Evolutionary conservation across 2,329 filamentous ascomycete species (phyloP).

Genomic region (Simplicillium sp.): DNA sequence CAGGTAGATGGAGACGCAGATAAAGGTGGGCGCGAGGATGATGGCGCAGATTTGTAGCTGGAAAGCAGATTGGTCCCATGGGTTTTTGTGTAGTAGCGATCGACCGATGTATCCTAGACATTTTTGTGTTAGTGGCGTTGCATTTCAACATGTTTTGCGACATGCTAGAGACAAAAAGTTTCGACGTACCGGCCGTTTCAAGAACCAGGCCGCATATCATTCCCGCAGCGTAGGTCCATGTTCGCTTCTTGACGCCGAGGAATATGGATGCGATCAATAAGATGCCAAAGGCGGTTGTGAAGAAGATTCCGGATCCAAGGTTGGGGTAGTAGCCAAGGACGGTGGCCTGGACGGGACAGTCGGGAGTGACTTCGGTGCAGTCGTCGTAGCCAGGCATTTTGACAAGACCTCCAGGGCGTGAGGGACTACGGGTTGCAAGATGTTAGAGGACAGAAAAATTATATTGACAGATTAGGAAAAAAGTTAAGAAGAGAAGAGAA

Average conservation of each 20-base stretch:
- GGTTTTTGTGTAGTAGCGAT: constrained; percentile 39
- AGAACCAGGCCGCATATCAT: constrained; percentile 38
- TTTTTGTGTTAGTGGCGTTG: background rate
- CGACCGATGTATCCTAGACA: constrained; percentile 42
- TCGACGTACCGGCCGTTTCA: constrained; percentile 35
- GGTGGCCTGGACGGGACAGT: constrained; percentile 41
- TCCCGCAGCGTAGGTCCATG: constrained; percentile 44
- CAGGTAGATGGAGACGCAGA: constrained; percentile 55
- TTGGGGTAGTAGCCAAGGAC: constrained; percentile 49
- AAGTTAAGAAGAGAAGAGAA: too few relatives aligned
- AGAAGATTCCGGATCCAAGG: constrained; percentile 45
- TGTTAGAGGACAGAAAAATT: too few relatives aligned
- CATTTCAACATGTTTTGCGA: background rate
- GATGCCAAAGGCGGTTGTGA: constrained; percentile 38
- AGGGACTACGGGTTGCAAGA: too few relatives aligned
- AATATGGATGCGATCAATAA: constrained; percentile 29
- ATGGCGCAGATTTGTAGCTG: constrained; percentile 50
- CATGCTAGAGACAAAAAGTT: background rate
- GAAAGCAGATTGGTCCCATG: constrained; percentile 45
- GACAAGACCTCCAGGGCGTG: too few relatives aligned
- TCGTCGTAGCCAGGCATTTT: constrained; percentile 10
- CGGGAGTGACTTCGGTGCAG: constrained; percentile 23
- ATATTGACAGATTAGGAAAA: too few relatives aligned
- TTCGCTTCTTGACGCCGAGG: constrained; percentile 38
- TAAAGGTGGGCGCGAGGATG: constrained; percentile 49